Conservation (phyloP, 148 eudicot species). For the Diospyros kaki region DNA sequence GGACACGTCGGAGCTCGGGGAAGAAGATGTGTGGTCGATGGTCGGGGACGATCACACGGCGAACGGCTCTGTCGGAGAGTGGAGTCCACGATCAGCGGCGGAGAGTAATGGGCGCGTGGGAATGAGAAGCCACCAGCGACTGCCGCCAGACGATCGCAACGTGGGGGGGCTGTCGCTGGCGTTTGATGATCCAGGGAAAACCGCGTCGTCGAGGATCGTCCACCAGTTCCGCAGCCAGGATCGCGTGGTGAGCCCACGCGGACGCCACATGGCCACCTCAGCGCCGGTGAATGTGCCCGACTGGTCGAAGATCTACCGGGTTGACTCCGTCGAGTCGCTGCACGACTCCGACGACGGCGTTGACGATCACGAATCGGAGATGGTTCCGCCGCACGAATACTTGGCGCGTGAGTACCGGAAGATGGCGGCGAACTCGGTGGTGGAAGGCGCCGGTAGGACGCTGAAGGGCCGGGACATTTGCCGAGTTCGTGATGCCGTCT, state of each 20-base stretch:
- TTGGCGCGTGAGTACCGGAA: conserved; percentile 54
- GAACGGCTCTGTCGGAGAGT: conserved; percentile 18
- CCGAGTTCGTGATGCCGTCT: conserved; percentile 85
- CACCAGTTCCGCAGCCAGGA: conserved; percentile 51
- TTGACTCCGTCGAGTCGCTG: conserved; percentile 67
- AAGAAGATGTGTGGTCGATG: conserved; percentile 78
- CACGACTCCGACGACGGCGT: conserved; percentile 57
- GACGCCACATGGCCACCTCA: conserved; percentile 68
- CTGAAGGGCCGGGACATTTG: conserved; percentile 90
- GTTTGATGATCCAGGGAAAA: conserved; percentile 41
- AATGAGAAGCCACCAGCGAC: conserved; percentile 11
- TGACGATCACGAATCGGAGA: conserved; percentile 42
- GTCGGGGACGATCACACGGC: conserved; percentile 24
- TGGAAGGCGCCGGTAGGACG: conserved; percentile 92
- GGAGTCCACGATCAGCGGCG: conserved; percentile 39
- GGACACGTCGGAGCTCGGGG: conserved; percentile 45
- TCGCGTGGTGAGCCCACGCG: conserved; percentile 31
- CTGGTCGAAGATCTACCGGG: conserved; percentile 81
- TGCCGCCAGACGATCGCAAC: background rate
- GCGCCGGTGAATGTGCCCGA: conserved; percentile 91
- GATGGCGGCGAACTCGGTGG: conserved; percentile 60
- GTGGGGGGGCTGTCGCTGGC: conserved; percentile 70
- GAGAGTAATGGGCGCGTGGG: conserved; percentile 20
- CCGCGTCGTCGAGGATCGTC: conserved; percentile 58
- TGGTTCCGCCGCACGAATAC: conserved; percentile 87